Evolutionary conservation across 2,329 filamentous ascomycete species (phyloP), one percentile per base, ranked within the genome.

Genomic region (Cercospora beticola): DNA sequence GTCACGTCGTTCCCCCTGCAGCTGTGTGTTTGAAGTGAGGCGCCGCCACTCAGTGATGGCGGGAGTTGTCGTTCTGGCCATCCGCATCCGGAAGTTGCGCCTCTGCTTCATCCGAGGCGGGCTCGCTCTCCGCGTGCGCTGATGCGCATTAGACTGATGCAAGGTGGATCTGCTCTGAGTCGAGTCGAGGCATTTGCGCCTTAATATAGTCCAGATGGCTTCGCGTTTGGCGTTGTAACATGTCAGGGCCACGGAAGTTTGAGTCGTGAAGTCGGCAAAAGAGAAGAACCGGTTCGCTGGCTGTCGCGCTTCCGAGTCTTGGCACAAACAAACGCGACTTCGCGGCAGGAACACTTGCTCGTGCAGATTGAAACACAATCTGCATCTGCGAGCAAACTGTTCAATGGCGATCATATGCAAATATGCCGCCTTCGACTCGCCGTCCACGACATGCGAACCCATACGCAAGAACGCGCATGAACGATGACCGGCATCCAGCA

Each of bases 351-450:
- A 61, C 58, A 61, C 16, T 61, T 26, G 12, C 31, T 21, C 18
- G 9, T 40, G 21, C 14, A 58, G 7, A 7, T 33, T 9, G 12
- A n/a, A 46, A 28, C 33, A 58, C 49, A 26, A 8, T 23, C 10
- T 5, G 18, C 23, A 28, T 54, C 49, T 54, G 49, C 46, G 46
- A 30, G 31, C 18, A 49, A 21, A 6, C 26, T 16, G 21, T 52
- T 10, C 31, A 43, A 57, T 16, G 33, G 26, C 21, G 9, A 6
- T 36, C 21, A 10, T 57, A 9, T 43, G 26, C 14, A 36, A 59
- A 23, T 18, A 65, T 65, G 62, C 52, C 62, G 52, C 54, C 62
- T 30, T 58, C 62, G 23, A 64, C 40, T 60, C 57, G 64, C 63
- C 64, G 31, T 60, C 57, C 21, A 58, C 66, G n/a, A 57, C 65